These are phyloP conservation scores for Diphasiastrum complanatum DNA, from an alignment of 83 land plant species.

Conservation along the genomic window DNA sequence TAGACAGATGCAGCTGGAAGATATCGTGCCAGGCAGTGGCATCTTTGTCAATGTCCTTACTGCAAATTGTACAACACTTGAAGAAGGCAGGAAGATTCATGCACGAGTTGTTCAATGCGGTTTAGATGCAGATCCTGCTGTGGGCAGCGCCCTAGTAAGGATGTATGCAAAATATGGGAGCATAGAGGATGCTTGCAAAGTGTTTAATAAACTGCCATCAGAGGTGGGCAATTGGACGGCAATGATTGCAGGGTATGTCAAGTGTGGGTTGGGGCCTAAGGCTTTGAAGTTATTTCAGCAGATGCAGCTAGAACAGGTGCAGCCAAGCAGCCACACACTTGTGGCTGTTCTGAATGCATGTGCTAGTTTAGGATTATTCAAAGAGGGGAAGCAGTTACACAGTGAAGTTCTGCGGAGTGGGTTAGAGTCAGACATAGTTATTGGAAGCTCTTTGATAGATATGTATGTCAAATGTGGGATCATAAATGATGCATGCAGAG, in stretches of 20 bases:
- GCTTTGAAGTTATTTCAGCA: not conserved
- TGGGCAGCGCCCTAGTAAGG: not conserved
- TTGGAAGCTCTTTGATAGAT: not conserved
- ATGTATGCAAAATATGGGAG: not conserved
- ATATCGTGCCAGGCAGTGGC: not conserved
- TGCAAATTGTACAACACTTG: not conserved
- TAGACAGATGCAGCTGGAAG: conserved; percentile 4
- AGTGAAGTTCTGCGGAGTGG: not conserved
- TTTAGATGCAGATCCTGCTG: not conserved
- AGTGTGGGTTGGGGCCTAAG: not conserved
- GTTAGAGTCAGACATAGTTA: not conserved
- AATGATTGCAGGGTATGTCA: conserved; percentile 1
- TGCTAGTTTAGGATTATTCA: not conserved
- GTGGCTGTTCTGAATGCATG: conserved; percentile 4
- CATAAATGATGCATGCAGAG: not conserved
- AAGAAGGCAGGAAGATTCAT: conserved; percentile 8
- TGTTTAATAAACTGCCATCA: not conserved
- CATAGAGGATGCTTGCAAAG: not conserved
- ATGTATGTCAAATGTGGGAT: not conserved
- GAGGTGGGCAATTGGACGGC: not conserved
- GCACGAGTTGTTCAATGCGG: not conserved
- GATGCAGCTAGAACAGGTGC: conserved; percentile 1
- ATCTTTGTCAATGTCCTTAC: not conserved
- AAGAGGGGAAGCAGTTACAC: not conserved
- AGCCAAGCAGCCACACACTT: conserved; percentile 3